Evolutionary conservation across 495 filamentous ascomycete species (phyloP), one percentile per base, ranked within the genome.

Genomic region (Hyphodiscus hymeniophilus): DNA sequence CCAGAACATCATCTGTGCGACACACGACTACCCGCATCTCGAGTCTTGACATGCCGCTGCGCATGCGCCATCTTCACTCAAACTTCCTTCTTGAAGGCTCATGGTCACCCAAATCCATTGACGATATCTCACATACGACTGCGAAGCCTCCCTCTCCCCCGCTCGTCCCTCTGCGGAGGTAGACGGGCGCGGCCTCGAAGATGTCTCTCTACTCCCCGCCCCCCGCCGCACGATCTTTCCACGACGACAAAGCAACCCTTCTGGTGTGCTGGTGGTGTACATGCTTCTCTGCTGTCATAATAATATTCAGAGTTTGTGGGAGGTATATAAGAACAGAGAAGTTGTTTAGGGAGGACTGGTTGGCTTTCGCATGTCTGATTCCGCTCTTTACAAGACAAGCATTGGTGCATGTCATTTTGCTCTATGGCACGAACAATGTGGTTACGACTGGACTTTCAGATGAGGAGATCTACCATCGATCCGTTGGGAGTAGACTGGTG

Each of bases 211-310:
- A 81, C 58, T 72, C 75, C 17, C 63, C 67, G 10, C 77, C 82
- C 7, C 85, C 85, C 38, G 69, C 73, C 43, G 66, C 72, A 42
- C 75, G 73, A 51, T 65, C 72, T 7, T 64, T 67, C 59, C 52
- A 67, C 59, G 39, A 81, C 23, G 74, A 87, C 65, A 83, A 87
- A 51, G 80, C 87, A 18, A 89, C 86, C 0, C 73, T 98, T 33
- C 71, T 96, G 44, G 87, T 92, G 57, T 90, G 85, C 60, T 96
- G 89, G 86, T 95, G 92, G 92, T 87, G 87, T 48, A 94, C 89
- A 7, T 69, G 68, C 6, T 92, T 94, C 60, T 85, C 88, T 26
- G 66, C 89, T 39, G 74, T 76, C 31, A 85, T 95, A 51, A 95
- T 98, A 50, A 48, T 88, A 15, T 70, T 87, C 24, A 77, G 92